phyloP scores from a whole-genome alignment of 2,329 filamentous ascomycete genomes.

The Lithohypha guttulata region DNA sequence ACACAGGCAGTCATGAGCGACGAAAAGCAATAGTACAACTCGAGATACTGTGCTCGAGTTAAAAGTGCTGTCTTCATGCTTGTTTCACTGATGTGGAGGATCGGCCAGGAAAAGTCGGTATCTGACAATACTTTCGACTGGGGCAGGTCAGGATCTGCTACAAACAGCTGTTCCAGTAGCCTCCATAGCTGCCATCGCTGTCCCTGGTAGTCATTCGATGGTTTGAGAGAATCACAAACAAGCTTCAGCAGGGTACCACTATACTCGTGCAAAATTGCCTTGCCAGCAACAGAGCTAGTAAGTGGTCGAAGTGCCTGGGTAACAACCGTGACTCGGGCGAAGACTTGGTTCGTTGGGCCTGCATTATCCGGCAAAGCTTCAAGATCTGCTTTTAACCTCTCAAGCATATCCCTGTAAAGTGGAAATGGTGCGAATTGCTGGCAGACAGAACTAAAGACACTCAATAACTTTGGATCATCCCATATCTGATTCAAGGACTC shows the following conservation, averaged over 20 bases:
- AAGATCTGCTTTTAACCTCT: conserved; percentile 11
- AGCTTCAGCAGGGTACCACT: conserved; percentile 3
- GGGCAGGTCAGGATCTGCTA: too few species aligned
- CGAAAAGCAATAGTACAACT: not conserved
- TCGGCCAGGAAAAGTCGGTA: not conserved
- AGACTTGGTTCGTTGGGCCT: conserved; percentile 13
- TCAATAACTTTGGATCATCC: conserved; percentile 36
- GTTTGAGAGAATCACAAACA: conserved; percentile 10
- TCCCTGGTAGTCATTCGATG: conserved; percentile 17
- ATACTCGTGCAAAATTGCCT: not conserved
- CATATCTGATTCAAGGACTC: conserved; percentile 28
- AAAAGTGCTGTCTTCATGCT: not conserved
- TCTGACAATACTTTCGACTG: not conserved
- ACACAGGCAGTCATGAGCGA: not conserved
- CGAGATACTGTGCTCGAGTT: not conserved
- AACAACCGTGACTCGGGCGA: conserved; percentile 15
- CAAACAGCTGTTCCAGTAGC: conserved; percentile 7
- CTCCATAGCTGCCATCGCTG: conserved; percentile 20
- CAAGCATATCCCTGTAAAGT: conserved; percentile 9
- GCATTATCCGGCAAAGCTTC: conserved; percentile 10
- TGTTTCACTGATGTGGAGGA: not conserved
- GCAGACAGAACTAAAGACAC: conserved; percentile 11
- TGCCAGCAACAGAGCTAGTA: not conserved
- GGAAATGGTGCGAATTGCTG: not conserved
- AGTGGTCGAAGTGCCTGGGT: conserved; percentile 10